phyloP scores from a whole-genome alignment of 2,329 filamentous ascomycete species.

The Ceratocystis cacaofunesta region DNA sequence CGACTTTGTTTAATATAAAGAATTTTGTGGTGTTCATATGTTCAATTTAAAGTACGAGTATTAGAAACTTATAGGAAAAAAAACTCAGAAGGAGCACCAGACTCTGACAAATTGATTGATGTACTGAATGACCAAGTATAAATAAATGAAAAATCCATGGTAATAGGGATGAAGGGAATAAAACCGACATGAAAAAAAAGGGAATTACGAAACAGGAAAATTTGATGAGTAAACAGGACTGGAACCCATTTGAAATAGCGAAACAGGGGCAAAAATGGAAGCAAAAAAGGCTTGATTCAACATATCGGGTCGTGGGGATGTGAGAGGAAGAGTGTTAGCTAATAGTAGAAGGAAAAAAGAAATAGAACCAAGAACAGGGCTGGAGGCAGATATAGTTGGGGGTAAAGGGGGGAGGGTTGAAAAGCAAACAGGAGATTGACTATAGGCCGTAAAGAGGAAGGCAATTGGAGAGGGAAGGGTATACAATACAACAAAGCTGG shows the following conservation, averaged over 20 bases:
- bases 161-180: neutral
- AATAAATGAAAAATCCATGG: neutral
- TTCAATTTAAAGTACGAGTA: slow-evolving; percentile 1
- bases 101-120: too few species aligned
- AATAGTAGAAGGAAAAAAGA: neutral
- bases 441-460: neutral
- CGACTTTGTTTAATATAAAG: neutral
- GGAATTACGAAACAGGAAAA: neutral
- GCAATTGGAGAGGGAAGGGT: neutral
- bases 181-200: slow-evolving; percentile 1
- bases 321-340: neutral
- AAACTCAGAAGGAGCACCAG: neutral
- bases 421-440: neutral
- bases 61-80: neutral
- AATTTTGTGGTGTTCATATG: neutral
- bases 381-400: neutral
- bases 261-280: neutral
- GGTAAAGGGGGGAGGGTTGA: too few species aligned
- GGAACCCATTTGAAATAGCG: slow-evolving; percentile 1
- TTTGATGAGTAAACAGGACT: slow-evolving; percentile 20
- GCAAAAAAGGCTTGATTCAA: neutral
- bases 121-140: neutral
- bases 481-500: slow-evolving; percentile 4
- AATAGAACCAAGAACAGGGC: slow-evolving; percentile 11
- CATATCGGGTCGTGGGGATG: neutral